Evolutionary conservation across 1,139 yeast species (phyloP).

Genomic region (Yamadazyma diddensiae): DNA sequence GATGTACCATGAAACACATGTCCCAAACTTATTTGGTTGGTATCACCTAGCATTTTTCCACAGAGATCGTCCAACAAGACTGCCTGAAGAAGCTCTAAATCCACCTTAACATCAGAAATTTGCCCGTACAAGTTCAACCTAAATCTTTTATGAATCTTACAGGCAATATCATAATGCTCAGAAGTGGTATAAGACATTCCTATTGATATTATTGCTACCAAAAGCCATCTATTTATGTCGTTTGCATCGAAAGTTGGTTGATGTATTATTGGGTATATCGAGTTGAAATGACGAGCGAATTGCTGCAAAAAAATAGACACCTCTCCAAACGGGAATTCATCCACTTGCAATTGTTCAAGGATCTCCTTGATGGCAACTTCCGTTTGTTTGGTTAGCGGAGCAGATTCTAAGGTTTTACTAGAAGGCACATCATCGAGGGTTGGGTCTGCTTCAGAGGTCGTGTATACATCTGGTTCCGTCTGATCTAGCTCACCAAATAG

Average conservation of each 20-base stretch:
- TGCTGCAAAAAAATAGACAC: no score
- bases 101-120: neutral
- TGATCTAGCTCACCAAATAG: slow-evolving; percentile 1
- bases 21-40: slow-evolving; percentile 20
- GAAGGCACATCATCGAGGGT: no score
- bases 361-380: no score
- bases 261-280: slow-evolving; percentile 35
- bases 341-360: no score
- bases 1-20: slow-evolving; percentile 28
- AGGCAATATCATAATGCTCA: slow-evolving; percentile 16
- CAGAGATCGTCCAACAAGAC: slow-evolving; percentile 19
- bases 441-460: no score
- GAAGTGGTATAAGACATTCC: slow-evolving; percentile 32
- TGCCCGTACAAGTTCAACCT: neutral
- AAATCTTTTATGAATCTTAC: neutral
- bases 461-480: no score
- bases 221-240: slow-evolving; percentile 12
- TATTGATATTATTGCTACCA: slow-evolving; percentile 30
- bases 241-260: slow-evolving; percentile 35
- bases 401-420: no score
- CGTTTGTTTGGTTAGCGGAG: neutral
- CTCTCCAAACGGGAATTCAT: no score
- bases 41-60: slow-evolving; percentile 22
- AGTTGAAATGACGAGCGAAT: slow-evolving; percentile 25
- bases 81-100: slow-evolving; percentile 21